Evolutionary conservation across 768 basidiomycete species (phyloP), one percentile per base, ranked within the genome.

Genomic region (Cyclocybe cylindracea): DNA sequence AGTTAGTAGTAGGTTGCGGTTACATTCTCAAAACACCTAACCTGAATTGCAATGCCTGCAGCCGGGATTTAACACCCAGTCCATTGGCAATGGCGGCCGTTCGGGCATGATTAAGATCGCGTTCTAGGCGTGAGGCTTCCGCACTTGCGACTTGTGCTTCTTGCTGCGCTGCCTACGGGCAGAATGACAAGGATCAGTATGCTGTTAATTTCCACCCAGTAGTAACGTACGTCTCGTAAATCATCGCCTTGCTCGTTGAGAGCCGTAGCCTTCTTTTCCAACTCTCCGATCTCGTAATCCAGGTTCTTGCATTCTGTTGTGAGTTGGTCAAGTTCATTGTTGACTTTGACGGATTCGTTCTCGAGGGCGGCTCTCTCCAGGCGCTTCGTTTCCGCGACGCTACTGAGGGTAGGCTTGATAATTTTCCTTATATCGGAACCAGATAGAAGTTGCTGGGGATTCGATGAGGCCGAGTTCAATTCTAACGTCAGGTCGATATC

Each of bases 271-370:
- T 90, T 89, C 67, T 87, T 86, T 64, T 89, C 87, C 18, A 87
- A 65, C 61, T 87, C 87, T 42, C 71, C 75, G 18, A 89, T 81
- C 56, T 94, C 90, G 61, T 91, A 86, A 50, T 89, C 89, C 54
- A 87, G 70, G 49, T 89, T 88, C 66, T 95, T 92, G 62, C 89
- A 90, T 54, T 89, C 85, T 48, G 85, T 70, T 0, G 78, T 81
- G 46, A 91, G 69, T 58, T 87, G 80, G 62, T 96, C 94, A 8
- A 92, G 79, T 54, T 91, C 87, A 58, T 95, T 83, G 54, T 94
- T 91, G 24, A 92, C 79, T 59, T 81, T 83, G 56, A 94, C 88
- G 39, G 83, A 79, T 55, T 91, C 87, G 54, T 83, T 89, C 69
- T 92, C 89, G 46, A 92, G 70, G 18, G 78, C 67, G 7, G 86